Base-by-base conservation (phyloP, 2,329 filamentous ascomycete genomes). In the Paramyrothecium roridum region DNA sequence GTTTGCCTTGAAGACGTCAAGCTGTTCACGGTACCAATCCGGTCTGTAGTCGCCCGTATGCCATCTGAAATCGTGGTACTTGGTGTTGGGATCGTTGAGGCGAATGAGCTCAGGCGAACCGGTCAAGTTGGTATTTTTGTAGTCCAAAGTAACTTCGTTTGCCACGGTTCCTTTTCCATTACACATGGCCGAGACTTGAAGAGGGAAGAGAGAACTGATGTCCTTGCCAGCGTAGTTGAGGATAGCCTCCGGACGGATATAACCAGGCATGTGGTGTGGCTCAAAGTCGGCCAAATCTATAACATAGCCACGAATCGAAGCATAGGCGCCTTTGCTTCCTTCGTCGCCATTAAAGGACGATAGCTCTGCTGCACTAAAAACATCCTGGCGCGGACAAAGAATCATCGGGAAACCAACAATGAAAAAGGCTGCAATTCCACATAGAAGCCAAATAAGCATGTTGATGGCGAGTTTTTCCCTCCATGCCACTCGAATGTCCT, bases 391-490 rank as follows among this genome's bases (percentile, higher is more conserved):
- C 0, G 95, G 95, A 73, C 95, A 99, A 66, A 99, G 91, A 60
- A 98, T 75, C 62, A 81, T 76, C 1, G 96, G 96, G 68, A 99
- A 96, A 54, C 87, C 81, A 57, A 98, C 82, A 66, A 98, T 91
- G 79, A 99, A 89, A 78, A 99, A 99, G 54, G 89, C 83, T 26
- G 90, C 86, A 50, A 90, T 73, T 17, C 76, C 77, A 74, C 93
- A 98, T 69, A 82, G 84, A 55, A 93, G 77, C 95, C 96, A 99
- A 69, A 99, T 99, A 67, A 98, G 82, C 71, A 99, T 80, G 78
- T 99, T 99, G 81, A 99, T 99, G 53, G 95, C 93, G 56, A 99
- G 72, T 80, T 99, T 99, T 72, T 99, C 95, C 68, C 95, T 84
- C 95, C 95, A 99, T 1, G 95, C 95, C 70, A 89, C 81, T 22